A percentile compares a stretch with the other conserved stretches of the same genome.
phyloP scores from a whole-genome alignment of 2,329 filamentous ascomycete genomes.

The Fusarium zealandicum region DNA sequence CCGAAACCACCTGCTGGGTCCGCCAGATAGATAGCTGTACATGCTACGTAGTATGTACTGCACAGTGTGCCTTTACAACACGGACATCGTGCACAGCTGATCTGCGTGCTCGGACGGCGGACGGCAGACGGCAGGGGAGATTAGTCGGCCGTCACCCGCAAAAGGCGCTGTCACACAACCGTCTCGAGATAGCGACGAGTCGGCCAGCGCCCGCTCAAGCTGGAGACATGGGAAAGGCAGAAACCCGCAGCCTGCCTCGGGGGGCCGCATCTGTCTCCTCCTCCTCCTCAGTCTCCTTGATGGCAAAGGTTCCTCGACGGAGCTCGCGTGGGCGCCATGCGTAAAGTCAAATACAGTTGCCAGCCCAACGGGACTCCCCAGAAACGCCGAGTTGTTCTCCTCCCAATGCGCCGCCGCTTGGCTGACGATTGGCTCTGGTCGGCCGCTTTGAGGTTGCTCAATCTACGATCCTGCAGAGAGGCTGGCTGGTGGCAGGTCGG shows the following conservation, averaged over 20 bases:
- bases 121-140: slow-evolving; percentile 10
- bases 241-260: slow-evolving; percentile 12
- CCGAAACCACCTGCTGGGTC: neutral
- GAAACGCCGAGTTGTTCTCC: neutral
- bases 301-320: slow-evolving; percentile 3
- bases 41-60: no score
- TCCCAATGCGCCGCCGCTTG: neutral
- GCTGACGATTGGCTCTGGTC: slow-evolving; percentile 3
- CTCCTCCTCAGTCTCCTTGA: no score
- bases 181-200: slow-evolving; percentile 10
- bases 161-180: slow-evolving; percentile 16
- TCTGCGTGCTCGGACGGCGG: neutral
- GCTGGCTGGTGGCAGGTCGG: slow-evolving; percentile 25
- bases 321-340: slow-evolving; percentile 4
- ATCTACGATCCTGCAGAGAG: slow-evolving; percentile 28
- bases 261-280: slow-evolving; percentile 1
- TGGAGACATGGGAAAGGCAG: slow-evolving; percentile 9
- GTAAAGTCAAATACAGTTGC: slow-evolving; percentile 20
- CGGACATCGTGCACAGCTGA: neutral
- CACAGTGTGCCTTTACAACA: neutral
- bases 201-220: slow-evolving; percentile 5
- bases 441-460: slow-evolving; percentile 11
- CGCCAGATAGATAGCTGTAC: no score
- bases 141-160: slow-evolving; percentile 10
- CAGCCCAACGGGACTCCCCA: slow-evolving; percentile 6